Base-by-base conservation (phyloP, 371 early-diverging fungal genomes). In the Mortierella sp. region DNA sequence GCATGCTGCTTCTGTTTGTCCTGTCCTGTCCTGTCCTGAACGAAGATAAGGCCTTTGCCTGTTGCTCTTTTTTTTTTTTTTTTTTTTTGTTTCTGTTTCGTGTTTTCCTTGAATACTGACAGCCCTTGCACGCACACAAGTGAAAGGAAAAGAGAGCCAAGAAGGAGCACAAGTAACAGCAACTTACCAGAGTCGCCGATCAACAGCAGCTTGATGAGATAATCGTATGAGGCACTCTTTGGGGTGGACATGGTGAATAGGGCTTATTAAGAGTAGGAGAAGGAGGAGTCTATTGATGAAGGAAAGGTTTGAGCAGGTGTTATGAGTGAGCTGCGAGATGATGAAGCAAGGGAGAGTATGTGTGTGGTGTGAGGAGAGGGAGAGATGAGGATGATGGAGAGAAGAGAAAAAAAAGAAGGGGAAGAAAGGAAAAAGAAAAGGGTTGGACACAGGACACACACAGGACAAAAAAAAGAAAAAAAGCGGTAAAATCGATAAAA, bases 101-200 rank as follows among this genome's bases (percentile, higher is more conserved):
- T 70, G 9, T 43, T 3, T 44, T 16, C 8, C n/a, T 28, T 2
- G 13, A 28, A 31, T 13, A 54, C n/a, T n/a, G n/a, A 13, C 26
- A 10, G 28, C 31, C 14, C 5, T 46, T 46, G 48, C 48, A 46
- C 31, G 6, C 43, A 40, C 43, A 40, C 43, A 40, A 40, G 43
- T 40, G 43, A 46, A 31, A 28, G 1, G 11, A 11, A 3, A 28
- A 11, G 31, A 61, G 34, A 53, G 69, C 40, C 46, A 28, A 28
- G 74, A 34, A 16, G 31, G 14, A 57, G 50, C 43, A 54, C 72
- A n/a, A 53, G 28, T 51, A 37, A 43, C 48, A 19, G n/a, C 2
- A 19, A 78, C 87, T 90, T 93, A 92, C 99, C 99, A 77, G 99
- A 98, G 92, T 99, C 99, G 57, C 99, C 99, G 89, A 99, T 99